Evolutionary conservation across 805 yeast genomes (phyloP), one percentile per base, ranked within the genome.

Genomic region (Barnettozyma sp.): DNA sequence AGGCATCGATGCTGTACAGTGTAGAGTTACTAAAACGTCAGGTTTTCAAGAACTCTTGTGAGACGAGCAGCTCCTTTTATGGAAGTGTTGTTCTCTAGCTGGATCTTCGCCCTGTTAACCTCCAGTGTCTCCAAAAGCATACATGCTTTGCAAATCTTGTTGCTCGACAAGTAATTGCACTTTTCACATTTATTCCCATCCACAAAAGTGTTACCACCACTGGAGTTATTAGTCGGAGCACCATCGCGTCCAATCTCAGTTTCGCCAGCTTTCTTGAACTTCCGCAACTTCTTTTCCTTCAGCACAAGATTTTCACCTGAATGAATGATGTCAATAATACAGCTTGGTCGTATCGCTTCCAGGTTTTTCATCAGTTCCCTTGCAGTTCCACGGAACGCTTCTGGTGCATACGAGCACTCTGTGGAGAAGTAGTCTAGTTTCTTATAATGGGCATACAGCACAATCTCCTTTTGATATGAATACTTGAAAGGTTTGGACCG

Each of bases 381-480:
- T 0, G 98, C 96, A 0, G 97, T 92, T 14, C 99, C 99, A 46
- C 99, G 68, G 53, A 92, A 92, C 0, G 99, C 97, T 56, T 92
- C 98, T 2, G 99, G 97, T 0, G 98, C 95, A 62, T 92, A 92
- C 0, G 96, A 81, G 57, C 99, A 92, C 54, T 92, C 99, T 0
- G 99, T 92, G 8, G 95, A 83, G 56, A 92, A 92, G 55, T 92
- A 92, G 60, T 92, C 99, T 34, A 92, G 66, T 52, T 87, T 83
- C 59, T 85, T 88, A 63, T 87, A 92, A 55, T 92, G 98, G 2
- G 99, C 99, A 60, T 92, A 92, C 13, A 92, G 68, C 16, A 92
- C 99, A 48, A 92, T 92, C 55, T 92, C 99, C 68, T 92, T 92
- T 55, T 92, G 97, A 58, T 92, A 92, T 8, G 95, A 74, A 58